A percentile compares a stretch with the other conserved stretches of the same genome.
Evolutionary conservation across 2,329 filamentous ascomycete species (phyloP).

Genomic region (Sphaceloma murrayae): DNA sequence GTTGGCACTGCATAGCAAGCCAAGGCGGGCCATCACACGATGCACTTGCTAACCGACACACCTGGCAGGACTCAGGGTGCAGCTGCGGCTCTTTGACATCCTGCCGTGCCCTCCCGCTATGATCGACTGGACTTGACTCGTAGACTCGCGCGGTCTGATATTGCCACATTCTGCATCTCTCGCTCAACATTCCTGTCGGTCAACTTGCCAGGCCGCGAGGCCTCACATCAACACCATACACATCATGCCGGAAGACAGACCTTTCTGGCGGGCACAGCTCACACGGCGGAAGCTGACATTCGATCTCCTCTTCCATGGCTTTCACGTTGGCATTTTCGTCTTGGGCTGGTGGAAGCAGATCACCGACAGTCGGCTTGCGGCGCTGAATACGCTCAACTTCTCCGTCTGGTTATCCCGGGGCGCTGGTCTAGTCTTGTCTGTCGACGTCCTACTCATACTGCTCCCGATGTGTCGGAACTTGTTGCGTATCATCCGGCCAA

Average conservation of each 20-base stretch:
- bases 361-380: conserved; percentile 56
- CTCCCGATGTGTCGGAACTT: conserved; percentile 92
- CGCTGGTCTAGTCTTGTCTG: conserved; percentile 72
- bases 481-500: conserved; percentile 73
- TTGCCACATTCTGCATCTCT: not conserved
- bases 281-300: conserved; percentile 29
- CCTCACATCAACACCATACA: not conserved
- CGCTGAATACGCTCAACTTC: conserved; percentile 69
- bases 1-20: too few relatives aligned
- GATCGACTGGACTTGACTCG: not conserved
- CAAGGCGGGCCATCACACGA: not conserved
- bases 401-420: conserved; percentile 97
- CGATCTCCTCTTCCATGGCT: conserved; percentile 31
- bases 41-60: conserved; percentile 3
- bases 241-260: conserved; percentile 21
- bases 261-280: conserved; percentile 29
- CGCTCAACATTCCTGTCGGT: too few relatives aligned
- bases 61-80: not conserved
- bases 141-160: not conserved
- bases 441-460: conserved; percentile 80
- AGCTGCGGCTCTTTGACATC: not conserved
- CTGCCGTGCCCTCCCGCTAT: not conserved
- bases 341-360: conserved; percentile 57
- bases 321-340: conserved; percentile 31
- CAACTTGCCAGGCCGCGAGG: conserved; percentile 3